Base-by-base conservation (phyloP, 371 early-diverging fungal species). In the Lichtheimia ramosa region DNA sequence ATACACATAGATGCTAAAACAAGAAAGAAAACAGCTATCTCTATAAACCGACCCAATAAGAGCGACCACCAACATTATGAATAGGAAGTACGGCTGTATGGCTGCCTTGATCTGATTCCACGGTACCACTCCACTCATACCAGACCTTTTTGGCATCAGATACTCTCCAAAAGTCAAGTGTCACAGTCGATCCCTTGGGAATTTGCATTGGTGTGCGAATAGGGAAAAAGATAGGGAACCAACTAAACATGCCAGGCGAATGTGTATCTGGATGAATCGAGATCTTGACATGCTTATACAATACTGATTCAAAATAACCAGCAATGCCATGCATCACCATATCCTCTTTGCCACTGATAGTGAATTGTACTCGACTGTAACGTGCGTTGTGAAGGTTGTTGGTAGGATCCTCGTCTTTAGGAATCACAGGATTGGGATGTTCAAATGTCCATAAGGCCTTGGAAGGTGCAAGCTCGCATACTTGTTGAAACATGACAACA, bases 161-260 rank as follows among this genome's bases (percentile, higher is more conserved):
- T 43, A 82, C 71, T 16, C 98, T 74, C 97, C 98, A 97, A 62
- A 96, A 87, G 58, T 91, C 84, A n/a, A 92, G 68, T 3, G 80
- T 77, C 0, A 96, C 70, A 2, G 58, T 61, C 2, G 86, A 69
- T 5, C 81, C 86, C 5, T 71, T 64, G 12, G 85, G 82, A 5
- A 90, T 81, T 58, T 82, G 78, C 16, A 96, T 54, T 1, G 96
- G 97, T 3, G 71, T 78, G 75, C 80, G 68, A 50, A 96, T 43
- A 3, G 97, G 98, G 71, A 98, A 96, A 65, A 83, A 96, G 54
- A 98, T 91, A 0, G 98, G 96, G 74, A 98, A 98, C 98, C 98
- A 98, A 63, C 92, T 92, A 63, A 92, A 90, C 98, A 98, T 97
- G 3, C 81, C 92, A 8, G 90, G 85, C 0, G 96, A 91, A 65